Evolutionary conservation across 805 yeast genomes (phyloP), one percentile per base, ranked within the genome.

Genomic region (Huiozyma sinensis): DNA sequence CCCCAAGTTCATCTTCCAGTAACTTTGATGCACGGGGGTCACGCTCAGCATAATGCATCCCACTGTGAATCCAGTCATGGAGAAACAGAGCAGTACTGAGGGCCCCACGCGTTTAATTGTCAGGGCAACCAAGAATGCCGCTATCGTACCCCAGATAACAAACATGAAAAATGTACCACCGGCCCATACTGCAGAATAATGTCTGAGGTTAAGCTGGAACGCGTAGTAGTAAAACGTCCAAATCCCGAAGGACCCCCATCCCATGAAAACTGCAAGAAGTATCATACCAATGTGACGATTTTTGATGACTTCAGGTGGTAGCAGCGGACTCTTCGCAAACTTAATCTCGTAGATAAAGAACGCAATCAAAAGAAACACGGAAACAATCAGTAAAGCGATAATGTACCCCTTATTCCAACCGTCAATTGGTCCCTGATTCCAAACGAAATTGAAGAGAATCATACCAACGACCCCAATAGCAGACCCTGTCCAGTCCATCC

Each of bases 191-290:
- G 79, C 66, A 44, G 70, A 45, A 52, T 73, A 70, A 8, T 67
- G 58, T 11, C 81, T 68, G 28, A 82, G 54, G 43, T 76, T 73
- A 44, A 74, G 52, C 32, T 73, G 55, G 41, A 77, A 70, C 27
- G 70, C 68, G 70, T 75, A 77, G 47, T 72, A 73, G 60, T 80
- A 83, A 53, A 68, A 81, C n/a, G 80, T 67, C 81, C 83, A 81
- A 31, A 81, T 68, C 3, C 90, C 88, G 62, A 83, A 83, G 13
- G 83, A 72, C 2, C 85, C 80, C 92, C 92, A 83, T 0, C 90
- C 90, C 8, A 77, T 63, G 5, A 75, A 68, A 33, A 81, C 64
- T 35, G 76, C 68, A 1, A 61, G 53, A 33, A 83, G 62, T 1
- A 79, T 75, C 44, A 77, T 56, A 0, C 71, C 67, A n/a, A 72